phyloP scores from a whole-genome alignment of 257 asterid species.

The Fraxinus pennsylvanica region DNA sequence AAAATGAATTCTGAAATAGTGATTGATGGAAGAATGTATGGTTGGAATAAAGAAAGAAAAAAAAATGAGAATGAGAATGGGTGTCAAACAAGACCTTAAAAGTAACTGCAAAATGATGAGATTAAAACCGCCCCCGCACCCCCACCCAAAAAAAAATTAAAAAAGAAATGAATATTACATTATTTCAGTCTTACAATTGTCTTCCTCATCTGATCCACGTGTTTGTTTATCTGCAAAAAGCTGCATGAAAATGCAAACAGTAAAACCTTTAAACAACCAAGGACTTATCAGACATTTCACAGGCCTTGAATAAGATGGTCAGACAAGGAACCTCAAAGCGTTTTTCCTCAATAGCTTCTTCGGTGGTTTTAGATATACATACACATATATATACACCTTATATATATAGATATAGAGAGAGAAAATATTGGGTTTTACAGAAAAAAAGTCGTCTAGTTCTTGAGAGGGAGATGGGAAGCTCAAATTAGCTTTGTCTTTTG shows the following conservation, averaged over 20 bases:
- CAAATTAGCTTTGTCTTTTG: conserved; percentile 49
- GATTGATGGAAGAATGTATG: too few species aligned
- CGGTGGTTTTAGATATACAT: conserved; percentile 27
- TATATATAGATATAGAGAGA: neutral
- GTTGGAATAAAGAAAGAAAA: too few species aligned
- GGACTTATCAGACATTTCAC: conserved; percentile 21
- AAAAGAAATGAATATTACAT: neutral
- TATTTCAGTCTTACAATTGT: neutral
- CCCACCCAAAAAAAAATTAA: neutral
- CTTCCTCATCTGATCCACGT: conserved; percentile 19
- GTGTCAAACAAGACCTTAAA: too few species aligned
- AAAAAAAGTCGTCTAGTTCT: conserved; percentile 40
- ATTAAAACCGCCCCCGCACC: neutral
- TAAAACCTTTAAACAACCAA: neutral
- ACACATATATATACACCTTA: conserved; percentile 20
- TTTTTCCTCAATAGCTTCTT: conserved; percentile 15
- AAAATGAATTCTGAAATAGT: too few species aligned
- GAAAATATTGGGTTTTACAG: neutral
- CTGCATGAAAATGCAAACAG: conserved; percentile 39
- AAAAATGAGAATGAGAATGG: too few species aligned
- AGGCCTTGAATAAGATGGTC: conserved; percentile 7
- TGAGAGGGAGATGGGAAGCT: conserved; percentile 48
- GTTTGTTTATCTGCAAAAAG: conserved; percentile 16
- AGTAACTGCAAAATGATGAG: neutral
- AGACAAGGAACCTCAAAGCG: conserved; percentile 23